Percentiles rank a stretch among this genome's conserved stretches.
Evolutionary conservation across 805 yeast genomes (phyloP).

Genomic region (Yamadazyma phyllophila): DNA sequence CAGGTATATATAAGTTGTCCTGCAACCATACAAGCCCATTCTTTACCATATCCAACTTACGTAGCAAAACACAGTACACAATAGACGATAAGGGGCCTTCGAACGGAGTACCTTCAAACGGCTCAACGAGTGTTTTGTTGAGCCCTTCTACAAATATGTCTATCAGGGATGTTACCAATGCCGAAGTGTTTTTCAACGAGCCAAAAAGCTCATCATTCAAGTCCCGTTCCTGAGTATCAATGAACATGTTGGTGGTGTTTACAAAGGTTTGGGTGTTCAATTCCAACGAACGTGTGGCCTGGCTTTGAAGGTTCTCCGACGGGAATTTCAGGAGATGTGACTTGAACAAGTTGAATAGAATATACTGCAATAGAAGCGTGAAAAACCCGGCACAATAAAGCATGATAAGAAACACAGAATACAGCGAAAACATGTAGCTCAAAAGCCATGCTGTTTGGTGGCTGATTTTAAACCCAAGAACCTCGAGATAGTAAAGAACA

Average conservation of each 20-base stretch:
- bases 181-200: constrained; percentile 58
- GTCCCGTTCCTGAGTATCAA: constrained; percentile 45
- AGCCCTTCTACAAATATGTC: constrained; percentile 54
- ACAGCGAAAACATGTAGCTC: constrained; percentile 50
- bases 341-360: constrained; percentile 37
- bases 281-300: not conserved
- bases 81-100: constrained; percentile 61
- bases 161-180: constrained; percentile 59
- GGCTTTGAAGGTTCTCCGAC: not conserved
- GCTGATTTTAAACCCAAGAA: constrained; percentile 8
- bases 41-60: constrained; percentile 64
- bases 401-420: constrained; percentile 48
- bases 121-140: constrained; percentile 53
- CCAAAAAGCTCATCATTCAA: constrained; percentile 69
- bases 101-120: constrained; percentile 69
- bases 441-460: constrained; percentile 39
- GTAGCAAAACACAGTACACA: constrained; percentile 76
- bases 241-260: constrained; percentile 50
- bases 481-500: constrained; percentile 13
- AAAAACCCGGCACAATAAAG: constrained; percentile 58
- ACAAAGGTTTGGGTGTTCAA: constrained; percentile 10
- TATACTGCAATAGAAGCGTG: constrained; percentile 52
- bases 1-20: constrained; percentile 52
- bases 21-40: constrained; percentile 79
- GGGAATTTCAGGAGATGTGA: constrained; percentile 14